A percentile compares a stretch with the other conserved stretches of the same genome.
These are phyloP conservation scores for Xylaria sp. DNA, from an alignment of 2,329 filamentous ascomycete genomes.

Conservation along the genomic window DNA sequence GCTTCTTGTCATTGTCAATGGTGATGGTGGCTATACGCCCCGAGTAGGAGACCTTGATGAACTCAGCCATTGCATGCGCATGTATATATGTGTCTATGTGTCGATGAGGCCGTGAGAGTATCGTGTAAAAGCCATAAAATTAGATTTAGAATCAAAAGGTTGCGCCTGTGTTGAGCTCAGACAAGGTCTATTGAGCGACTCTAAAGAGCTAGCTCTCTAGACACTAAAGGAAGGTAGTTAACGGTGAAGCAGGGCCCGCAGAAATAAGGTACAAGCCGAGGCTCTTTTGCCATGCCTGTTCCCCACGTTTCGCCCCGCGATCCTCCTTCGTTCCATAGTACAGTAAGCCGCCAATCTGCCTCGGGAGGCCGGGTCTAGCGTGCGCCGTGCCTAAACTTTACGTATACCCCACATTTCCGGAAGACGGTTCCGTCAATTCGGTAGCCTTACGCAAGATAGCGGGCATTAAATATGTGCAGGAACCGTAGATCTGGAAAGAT, in stretches of 20 bases:
- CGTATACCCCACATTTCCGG: neutral
- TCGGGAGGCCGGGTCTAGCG: constrained; percentile 1
- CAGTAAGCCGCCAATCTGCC: neutral
- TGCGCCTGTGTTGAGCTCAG: neutral
- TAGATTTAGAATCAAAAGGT: neutral
- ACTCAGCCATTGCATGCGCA: constrained; percentile 53
- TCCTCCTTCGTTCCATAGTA: neutral
- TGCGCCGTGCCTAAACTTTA: neutral
- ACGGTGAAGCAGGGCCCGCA: constrained; percentile 17
- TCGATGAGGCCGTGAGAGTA: neutral
- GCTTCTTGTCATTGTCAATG: constrained; percentile 85
- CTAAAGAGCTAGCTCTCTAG: neutral
- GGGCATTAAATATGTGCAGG: constrained; percentile 5
- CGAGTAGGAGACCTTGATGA: constrained; percentile 68
- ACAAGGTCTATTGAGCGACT: neutral
- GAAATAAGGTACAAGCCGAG: constrained; percentile 21
- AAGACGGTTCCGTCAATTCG: constrained; percentile 12
- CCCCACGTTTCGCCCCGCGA: constrained; percentile 26
- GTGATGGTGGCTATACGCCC: constrained; percentile 85
- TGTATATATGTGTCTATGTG: neutral
- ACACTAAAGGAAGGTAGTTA: neutral
- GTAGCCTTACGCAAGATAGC: constrained; percentile 4
- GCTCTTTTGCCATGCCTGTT: neutral
- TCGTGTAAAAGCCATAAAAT: neutral
- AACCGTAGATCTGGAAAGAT: neutral